Evolutionary conservation across 352 stramenopile genomes (phyloP), one percentile per base, ranked within the genome.

Genomic region (Poterioochromonas sp.): DNA sequence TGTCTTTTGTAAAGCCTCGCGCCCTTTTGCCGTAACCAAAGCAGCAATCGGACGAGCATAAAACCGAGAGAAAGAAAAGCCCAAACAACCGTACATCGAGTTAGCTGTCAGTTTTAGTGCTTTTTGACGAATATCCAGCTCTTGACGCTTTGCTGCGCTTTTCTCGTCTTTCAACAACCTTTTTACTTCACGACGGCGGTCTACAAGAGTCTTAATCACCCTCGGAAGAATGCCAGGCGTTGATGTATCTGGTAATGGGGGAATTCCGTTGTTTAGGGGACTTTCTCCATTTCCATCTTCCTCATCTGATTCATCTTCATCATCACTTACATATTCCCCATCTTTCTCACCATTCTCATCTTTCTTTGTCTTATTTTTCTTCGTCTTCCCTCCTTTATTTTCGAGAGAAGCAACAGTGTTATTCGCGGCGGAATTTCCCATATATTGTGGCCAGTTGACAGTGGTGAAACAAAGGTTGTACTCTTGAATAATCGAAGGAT

Each of bases 391-490:
- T 58, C 88, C 88, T 69, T 86, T 86, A 76, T 88, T 79, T 58
- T 79, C 83, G 44, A 73, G 87, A 69, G 47, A 58, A 26, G 15
- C 47, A 58, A 58, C 26, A 93, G 83, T 76, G 89, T 86, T 5
- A 87, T 41, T 41, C 11, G 12, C 12, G 5, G 5, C 5, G 12
- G 5, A 15, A 32, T 35, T 68, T 32, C 26, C 60, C 81, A 85
- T 83, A 71, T 65, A 34, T 58, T 60, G 32, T 29, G 85, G 73
- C 87, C 88, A 93, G 54, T 98, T 88, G 51, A 99, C 92, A 0
- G 96, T 99, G 11, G 96, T 99, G 81, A 98, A 99, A 83, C 96
- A 99, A 77, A 99, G 92, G 84, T 99, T 99, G 87, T 99, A 99
- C 87, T 99, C 96, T 87, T 99, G 92, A 79, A 99, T 99, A 80